Conservation (phyloP, 306 rosid species). For the Coriaria nepalensis region DNA sequence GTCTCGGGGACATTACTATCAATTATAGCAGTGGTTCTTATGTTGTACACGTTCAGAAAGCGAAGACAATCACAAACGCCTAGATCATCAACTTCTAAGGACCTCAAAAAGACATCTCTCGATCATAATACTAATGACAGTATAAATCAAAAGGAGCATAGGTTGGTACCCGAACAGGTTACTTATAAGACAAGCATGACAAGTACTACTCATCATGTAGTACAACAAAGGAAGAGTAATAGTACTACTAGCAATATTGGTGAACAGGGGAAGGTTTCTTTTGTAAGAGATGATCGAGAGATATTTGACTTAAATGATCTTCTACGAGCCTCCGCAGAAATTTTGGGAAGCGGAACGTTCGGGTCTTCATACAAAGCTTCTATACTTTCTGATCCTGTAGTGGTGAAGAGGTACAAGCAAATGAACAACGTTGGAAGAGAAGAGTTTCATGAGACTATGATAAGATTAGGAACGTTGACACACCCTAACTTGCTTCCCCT, state of each 20-base stretch:
- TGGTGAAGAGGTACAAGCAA: constrained; percentile 69
- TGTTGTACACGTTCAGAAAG: constrained; percentile 17
- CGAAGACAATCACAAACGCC: not conserved
- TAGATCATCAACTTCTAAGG: no score
- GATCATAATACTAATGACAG: constrained; percentile 9
- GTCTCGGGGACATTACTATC: constrained; percentile 18
- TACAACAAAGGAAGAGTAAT: constrained; percentile 16
- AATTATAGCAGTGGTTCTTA: constrained; percentile 20
- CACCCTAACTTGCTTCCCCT: constrained; percentile 59
- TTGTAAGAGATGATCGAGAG: constrained; percentile 34
- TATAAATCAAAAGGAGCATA: constrained; percentile 14
- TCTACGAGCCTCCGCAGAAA: constrained; percentile 66
- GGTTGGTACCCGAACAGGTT: not conserved
- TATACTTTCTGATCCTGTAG: constrained; percentile 36
- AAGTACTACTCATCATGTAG: not conserved
- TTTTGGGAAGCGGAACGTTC: constrained; percentile 74
- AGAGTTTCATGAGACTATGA: constrained; percentile 68
- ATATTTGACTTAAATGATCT: constrained; percentile 69
- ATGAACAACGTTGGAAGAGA: constrained; percentile 62
- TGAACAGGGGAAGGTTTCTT: constrained; percentile 44
- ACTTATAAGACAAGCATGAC: not conserved
- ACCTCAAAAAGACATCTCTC: constrained; percentile 7
- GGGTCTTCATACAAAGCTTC: constrained; percentile 85
- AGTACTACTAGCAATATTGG: no score
- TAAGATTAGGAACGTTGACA: constrained; percentile 46